phyloP scores from a whole-genome alignment of 140 eudicot species.

The Ambrosia hybrid region DNA sequence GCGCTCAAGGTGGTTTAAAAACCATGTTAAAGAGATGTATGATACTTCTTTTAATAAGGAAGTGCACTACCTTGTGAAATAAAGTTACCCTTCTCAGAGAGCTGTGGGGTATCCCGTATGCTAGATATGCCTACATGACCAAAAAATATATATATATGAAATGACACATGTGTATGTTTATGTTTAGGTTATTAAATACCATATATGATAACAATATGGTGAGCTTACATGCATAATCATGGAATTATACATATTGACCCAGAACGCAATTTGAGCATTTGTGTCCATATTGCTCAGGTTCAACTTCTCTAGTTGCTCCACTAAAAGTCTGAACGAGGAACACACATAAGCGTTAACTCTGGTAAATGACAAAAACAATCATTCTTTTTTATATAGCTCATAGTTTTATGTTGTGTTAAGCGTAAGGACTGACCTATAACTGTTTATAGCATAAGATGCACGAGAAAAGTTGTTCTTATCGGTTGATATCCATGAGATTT shows the following conservation, averaged over 20 bases:
- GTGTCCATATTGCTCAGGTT: slow-evolving; percentile 59
- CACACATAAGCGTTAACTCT: not conserved
- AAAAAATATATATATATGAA: slow-evolving; percentile 9
- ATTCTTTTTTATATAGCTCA: no score
- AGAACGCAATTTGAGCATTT: slow-evolving; percentile 72
- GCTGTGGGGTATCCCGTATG: slow-evolving; percentile 79
- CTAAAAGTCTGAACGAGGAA: slow-evolving; percentile 52
- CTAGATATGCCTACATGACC: slow-evolving; percentile 68
- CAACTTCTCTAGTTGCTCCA: slow-evolving; percentile 78
- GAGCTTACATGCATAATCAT: slow-evolving; percentile 80
- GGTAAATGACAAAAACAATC: no score
- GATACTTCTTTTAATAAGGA: slow-evolving; percentile 11
- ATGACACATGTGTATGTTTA: not conserved
- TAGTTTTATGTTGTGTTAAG: not conserved
- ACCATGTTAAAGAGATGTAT: not conserved
- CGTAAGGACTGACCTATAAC: slow-evolving; percentile 51
- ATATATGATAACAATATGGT: not conserved
- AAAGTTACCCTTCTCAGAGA: slow-evolving; percentile 80
- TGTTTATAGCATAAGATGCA: slow-evolving; percentile 75
- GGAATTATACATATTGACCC: slow-evolving; percentile 87
- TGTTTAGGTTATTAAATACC: slow-evolving; percentile 11
- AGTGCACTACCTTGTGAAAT: slow-evolving; percentile 83
- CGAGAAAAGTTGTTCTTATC: slow-evolving; percentile 62
- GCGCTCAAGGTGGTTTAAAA: not conserved
- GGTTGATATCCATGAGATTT: slow-evolving; percentile 67